These are phyloP conservation scores for Marasmius fiardii DNA, from an alignment of 1,284 basidiomycete species.

Conservation along the genomic window DNA sequence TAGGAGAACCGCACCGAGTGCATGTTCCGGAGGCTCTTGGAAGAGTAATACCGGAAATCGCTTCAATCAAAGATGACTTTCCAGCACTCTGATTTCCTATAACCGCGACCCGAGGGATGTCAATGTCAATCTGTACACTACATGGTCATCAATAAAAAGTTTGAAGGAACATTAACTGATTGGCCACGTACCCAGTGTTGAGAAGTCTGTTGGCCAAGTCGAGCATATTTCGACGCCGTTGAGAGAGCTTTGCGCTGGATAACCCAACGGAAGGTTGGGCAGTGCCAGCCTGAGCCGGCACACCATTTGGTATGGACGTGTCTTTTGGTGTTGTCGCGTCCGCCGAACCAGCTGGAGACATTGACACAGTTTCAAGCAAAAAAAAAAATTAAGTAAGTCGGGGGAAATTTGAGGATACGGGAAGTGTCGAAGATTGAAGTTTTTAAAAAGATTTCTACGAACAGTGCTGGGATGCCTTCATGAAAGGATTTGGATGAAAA, in stretches of 20 bases:
- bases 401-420: too few species aligned
- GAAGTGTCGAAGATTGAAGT: too few species aligned
- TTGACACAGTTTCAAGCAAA: too few species aligned
- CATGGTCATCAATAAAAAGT: not conserved
- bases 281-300: too few species aligned
- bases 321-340: too few species aligned
- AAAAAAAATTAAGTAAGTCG: too few species aligned
- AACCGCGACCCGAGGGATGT: conserved; percentile 63
- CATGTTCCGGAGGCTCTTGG: conserved; percentile 59
- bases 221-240: conserved; percentile 39
- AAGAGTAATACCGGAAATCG: conserved; percentile 61
- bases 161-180: not conserved
- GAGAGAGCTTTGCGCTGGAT: conserved; percentile 34
- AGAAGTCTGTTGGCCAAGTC: conserved; percentile 51
- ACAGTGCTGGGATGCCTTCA: too few species aligned
- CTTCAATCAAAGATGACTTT: conserved; percentile 73
- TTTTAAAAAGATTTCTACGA: too few species aligned
- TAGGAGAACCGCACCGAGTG: conserved; percentile 45
- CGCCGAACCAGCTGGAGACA: too few species aligned
- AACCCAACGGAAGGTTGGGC: conserved; percentile 35
- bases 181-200: conserved; percentile 45
- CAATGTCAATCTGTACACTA: conserved; percentile 62
- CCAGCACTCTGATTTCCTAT: conserved; percentile 68
- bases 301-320: too few species aligned
- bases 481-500: too few species aligned